phyloP scores from a whole-genome alignment of 2,329 filamentous ascomycete genomes.

The Falciphora oryzae region DNA sequence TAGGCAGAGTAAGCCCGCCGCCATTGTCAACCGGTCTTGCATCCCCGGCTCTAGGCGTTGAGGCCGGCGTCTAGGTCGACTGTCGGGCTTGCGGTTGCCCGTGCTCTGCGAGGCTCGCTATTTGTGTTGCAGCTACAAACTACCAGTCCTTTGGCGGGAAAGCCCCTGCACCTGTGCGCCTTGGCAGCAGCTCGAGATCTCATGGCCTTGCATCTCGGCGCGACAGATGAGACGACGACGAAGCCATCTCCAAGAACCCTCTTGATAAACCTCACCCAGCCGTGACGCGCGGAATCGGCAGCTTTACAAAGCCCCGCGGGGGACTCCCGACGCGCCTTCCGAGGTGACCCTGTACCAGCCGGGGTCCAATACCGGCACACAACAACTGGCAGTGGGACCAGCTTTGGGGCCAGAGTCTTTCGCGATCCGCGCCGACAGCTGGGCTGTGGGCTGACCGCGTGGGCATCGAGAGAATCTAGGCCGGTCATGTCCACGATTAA shows the following conservation, averaged over 20 bases:
- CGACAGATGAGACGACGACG: not conserved
- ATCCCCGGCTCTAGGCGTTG: not conserved
- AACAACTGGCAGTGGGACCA: not conserved
- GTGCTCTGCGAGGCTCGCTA: no score
- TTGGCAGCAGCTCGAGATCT: not conserved
- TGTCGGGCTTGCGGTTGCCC: no score
- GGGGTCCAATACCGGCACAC: not conserved
- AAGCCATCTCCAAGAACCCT: not conserved
- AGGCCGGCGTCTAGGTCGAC: not conserved
- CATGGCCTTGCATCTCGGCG: not conserved
- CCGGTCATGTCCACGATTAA: conserved; percentile 27
- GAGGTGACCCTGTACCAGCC: not conserved
- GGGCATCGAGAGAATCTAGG: conserved; percentile 14
- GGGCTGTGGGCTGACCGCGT: not conserved
- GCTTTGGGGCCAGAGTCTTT: not conserved
- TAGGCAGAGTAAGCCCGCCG: not conserved
- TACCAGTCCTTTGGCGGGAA: no score
- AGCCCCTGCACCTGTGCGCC: not conserved
- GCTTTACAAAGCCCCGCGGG: no score
- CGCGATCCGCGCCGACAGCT: not conserved
- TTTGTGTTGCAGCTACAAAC: not conserved
- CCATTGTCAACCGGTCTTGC: not conserved
- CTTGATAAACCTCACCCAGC: not conserved
- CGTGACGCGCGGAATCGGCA: not conserved
- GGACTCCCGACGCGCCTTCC: no score